Conservation (phyloP, 345 rosid species). For the Citrus glauca region DNA sequence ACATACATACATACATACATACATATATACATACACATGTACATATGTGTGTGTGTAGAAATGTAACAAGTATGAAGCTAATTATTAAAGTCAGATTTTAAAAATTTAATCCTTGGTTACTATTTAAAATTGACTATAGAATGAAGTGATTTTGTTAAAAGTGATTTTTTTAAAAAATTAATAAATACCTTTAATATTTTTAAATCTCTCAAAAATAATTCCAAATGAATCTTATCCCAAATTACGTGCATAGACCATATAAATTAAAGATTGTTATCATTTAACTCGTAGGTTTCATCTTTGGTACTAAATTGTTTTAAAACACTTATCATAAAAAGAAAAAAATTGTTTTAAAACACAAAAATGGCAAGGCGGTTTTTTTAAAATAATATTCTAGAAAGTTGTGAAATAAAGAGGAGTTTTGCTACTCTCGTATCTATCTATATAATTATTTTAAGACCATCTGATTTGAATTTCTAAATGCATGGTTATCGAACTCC, state of each 20-base stretch:
- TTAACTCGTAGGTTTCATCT: neutral
- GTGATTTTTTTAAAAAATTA: too few species aligned
- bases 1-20: too few species aligned
- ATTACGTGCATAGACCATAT: too few species aligned
- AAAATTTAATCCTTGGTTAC: fast-evolving
- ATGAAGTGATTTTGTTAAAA: too few species aligned
- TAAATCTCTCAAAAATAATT: too few species aligned
- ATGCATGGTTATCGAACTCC: neutral
- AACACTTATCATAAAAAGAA: neutral
- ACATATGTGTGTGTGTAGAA: too few species aligned
- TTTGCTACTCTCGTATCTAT: neutral
- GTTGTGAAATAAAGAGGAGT: neutral
- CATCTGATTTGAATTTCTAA: neutral
- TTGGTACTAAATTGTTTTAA: neutral
- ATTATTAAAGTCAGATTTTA: too few species aligned
- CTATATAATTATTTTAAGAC: neutral
- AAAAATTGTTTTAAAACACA: neutral
- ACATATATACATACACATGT: too few species aligned
- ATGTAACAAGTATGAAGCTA: too few species aligned
- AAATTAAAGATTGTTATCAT: neutral
- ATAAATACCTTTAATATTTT: too few species aligned
- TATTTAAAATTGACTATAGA: too few species aligned
- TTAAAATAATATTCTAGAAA: neutral
- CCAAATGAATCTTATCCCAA: too few species aligned
- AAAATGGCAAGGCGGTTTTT: neutral